phyloP scores from a whole-genome alignment of 305 asterid species.

The Solanum hybrid region DNA sequence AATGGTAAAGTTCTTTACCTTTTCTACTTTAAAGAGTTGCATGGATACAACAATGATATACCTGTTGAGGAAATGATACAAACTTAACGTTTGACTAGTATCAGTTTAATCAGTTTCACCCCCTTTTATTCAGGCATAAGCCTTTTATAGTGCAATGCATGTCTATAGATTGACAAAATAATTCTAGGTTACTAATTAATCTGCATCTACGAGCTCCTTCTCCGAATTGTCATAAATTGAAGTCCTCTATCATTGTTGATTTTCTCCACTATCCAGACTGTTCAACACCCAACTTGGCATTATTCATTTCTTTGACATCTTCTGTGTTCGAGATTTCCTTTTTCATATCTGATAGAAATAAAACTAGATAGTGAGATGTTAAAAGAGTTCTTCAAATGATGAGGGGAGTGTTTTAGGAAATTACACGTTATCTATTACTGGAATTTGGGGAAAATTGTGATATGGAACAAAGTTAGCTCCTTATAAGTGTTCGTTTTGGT shows the following conservation, averaged over 20 bases:
- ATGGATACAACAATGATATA: not conserved
- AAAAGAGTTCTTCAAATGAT: not conserved
- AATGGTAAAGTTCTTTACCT: constrained; percentile 48
- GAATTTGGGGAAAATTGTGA: not conserved
- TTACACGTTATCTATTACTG: not conserved
- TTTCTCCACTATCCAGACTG: not conserved
- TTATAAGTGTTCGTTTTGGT: not conserved
- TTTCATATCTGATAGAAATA: not conserved
- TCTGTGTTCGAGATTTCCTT: not conserved
- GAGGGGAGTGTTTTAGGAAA: not conserved
- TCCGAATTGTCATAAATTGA: not conserved
- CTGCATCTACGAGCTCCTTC: not conserved
- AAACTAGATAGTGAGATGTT: not conserved
- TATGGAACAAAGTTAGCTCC: not conserved
- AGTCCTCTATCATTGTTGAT: not conserved
- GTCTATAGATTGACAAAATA: not conserved
- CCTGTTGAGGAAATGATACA: not conserved
- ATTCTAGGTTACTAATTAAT: not conserved
- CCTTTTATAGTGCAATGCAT: not conserved
- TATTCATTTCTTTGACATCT: not conserved
- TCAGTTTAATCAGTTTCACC: not conserved
- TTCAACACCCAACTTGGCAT: not conserved
- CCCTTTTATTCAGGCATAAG: not conserved
- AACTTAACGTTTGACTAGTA: not conserved
- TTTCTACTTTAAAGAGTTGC: not conserved